phyloP scores from a whole-genome alignment of 768 basidiomycete genomes.

The Tubosaeta brunneosetosa region DNA sequence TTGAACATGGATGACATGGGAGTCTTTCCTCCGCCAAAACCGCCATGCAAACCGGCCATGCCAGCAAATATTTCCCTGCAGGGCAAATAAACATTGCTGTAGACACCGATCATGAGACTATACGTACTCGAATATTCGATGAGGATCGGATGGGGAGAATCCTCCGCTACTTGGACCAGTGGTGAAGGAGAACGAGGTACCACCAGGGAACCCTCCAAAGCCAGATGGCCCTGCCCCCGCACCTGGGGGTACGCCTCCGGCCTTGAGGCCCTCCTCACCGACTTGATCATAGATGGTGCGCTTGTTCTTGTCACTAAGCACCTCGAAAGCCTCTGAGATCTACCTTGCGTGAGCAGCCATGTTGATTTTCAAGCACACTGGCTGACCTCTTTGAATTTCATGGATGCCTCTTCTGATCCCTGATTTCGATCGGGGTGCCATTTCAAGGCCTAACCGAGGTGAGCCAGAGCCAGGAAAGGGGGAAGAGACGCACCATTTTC shows the following conservation, averaged over 20 bases:
- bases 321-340: slow-evolving; percentile 96
- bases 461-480: slow-evolving; percentile 1
- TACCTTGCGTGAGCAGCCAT: slow-evolving; percentile 26
- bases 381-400: slow-evolving; percentile 87
- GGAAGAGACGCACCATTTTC: slow-evolving; percentile 64
- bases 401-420: slow-evolving; percentile 78
- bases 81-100: neutral
- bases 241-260: slow-evolving; percentile 52
- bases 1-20: slow-evolving; percentile 32
- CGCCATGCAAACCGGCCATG: slow-evolving; percentile 21
- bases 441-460: slow-evolving; percentile 63
- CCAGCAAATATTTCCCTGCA: slow-evolving; percentile 54
- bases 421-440: slow-evolving; percentile 93
- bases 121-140: slow-evolving; percentile 84
- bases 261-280: slow-evolving; percentile 93
- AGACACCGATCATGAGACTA: neutral
- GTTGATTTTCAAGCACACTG: too few species aligned
- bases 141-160: slow-evolving; percentile 77
- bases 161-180: slow-evolving; percentile 44
- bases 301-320: slow-evolving; percentile 83
- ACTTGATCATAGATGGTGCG: slow-evolving; percentile 87
- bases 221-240: slow-evolving; percentile 36
- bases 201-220: slow-evolving; percentile 45
- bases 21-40: slow-evolving; percentile 34
- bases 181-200: slow-evolving; percentile 54